Base-by-base conservation (phyloP, 129 eudicot species). In the Logfia minima region DNA sequence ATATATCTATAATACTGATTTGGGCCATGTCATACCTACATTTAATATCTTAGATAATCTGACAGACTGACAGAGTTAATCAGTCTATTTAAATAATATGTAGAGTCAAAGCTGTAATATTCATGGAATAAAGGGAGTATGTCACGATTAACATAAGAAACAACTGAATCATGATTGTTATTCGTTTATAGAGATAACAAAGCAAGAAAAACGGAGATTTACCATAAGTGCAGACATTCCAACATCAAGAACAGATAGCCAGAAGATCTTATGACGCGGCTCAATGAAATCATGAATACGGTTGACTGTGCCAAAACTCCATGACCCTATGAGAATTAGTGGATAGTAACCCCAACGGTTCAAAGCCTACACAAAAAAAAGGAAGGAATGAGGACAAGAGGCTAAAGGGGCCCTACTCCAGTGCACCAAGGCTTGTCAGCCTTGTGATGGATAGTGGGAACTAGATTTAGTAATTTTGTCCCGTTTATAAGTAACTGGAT, bases 201-300 rank as follows among this genome's bases (percentile, higher is more conserved):
- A 70, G 48, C 24, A 55, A 68, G 70, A 31, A 13, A 70, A n/a
- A 45, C 62, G 67, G 75, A 75, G 23, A 66, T 70, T 85, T 88
- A 93, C 97, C 98, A 93, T 93, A 14, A 93, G 91, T 58, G 97
- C 91, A 75, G 97, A 87, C 89, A 85, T 94, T 70, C 97, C 97
- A 81, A 94, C 97, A 91, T 94, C 97, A 86, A 94, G 90, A 83
- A 94, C 83, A 37, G 99, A 89, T 58, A 94, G 94, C 99, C 99
- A 94, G 81, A 92, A 90, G 80, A 94, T 88, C 76, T 87, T 91
- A 75, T 91, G 96, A 53, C 87, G 92, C 4, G 94, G 97, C 77
- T 94, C 99, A 59, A 91, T 81, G 64, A 94, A 84, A 79, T 93
- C 97, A 80, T 93, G 98, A 31, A 93, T 90, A 29, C 97, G 97